A percentile compares a stretch with the other conserved stretches of the same genome.
Conservation (phyloP, 2,329 filamentous ascomycete genomes). For the Xylaria digitata region DNA sequence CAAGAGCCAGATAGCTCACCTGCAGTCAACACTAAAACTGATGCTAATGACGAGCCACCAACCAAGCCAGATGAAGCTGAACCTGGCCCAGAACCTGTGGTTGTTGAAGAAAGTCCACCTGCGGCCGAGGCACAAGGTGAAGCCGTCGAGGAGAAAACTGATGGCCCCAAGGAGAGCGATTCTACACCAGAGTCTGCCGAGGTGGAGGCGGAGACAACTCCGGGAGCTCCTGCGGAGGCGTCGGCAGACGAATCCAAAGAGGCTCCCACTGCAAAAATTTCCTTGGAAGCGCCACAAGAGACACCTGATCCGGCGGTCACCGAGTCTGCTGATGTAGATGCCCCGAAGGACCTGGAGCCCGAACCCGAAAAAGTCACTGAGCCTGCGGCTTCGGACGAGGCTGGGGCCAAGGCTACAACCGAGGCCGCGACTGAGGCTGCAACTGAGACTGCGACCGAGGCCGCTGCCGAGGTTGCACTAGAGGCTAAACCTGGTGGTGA, state of each 20-base stretch:
- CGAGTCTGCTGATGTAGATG: slow-evolving; percentile 18
- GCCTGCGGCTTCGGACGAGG: background rate
- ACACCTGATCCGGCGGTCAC: slow-evolving; percentile 9
- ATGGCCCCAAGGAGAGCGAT: slow-evolving; percentile 16
- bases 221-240: slow-evolving; percentile 8
- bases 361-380: slow-evolving; percentile 9
- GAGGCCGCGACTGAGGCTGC: slow-evolving; percentile 6
- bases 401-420: slow-evolving; percentile 5
- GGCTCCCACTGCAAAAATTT: slow-evolving; percentile 1
- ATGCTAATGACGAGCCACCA: slow-evolving; percentile 19
- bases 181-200: slow-evolving; percentile 16
- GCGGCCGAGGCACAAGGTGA: slow-evolving; percentile 13
- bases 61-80: slow-evolving; percentile 28
- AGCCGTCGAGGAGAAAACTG: slow-evolving; percentile 7
- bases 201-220: slow-evolving; percentile 9
- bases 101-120: slow-evolving; percentile 15
- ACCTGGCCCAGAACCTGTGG: slow-evolving; percentile 6
- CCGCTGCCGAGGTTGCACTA: background rate
- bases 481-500: slow-evolving; percentile 9
- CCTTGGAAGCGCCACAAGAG: slow-evolving; percentile 20
- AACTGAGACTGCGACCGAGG: background rate
- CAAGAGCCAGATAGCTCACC: slow-evolving; percentile 10
- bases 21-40: slow-evolving; percentile 8
- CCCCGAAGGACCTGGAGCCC: slow-evolving; percentile 21
- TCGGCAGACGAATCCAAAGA: slow-evolving; percentile 13